These are phyloP conservation scores for Canavalia gladiata DNA, from an alignment of 306 rosid species.

Conservation along the genomic window DNA sequence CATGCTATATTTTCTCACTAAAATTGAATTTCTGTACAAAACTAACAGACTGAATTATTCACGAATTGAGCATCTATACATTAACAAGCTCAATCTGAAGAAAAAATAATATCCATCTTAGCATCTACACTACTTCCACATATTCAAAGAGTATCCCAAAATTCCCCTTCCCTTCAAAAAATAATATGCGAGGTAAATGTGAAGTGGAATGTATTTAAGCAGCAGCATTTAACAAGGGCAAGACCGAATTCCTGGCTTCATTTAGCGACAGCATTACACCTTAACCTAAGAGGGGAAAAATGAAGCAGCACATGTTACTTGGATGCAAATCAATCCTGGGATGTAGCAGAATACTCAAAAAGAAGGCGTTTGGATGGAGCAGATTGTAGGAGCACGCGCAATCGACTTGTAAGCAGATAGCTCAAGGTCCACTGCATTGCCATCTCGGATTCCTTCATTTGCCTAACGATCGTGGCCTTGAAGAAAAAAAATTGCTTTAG, in stretches of 20 bases:
- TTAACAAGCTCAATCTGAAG: slow-evolving; percentile 67
- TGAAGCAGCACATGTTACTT: background rate
- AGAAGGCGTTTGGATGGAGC: slow-evolving; percentile 87
- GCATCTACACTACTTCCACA: slow-evolving; percentile 45
- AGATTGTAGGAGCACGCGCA: slow-evolving; percentile 89
- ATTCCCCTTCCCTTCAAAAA: background rate
- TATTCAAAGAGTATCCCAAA: slow-evolving; percentile 24
- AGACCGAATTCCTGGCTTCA: background rate
- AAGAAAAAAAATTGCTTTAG: slow-evolving; percentile 36
- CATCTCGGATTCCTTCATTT: slow-evolving; percentile 97
- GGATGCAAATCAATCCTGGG: slow-evolving; percentile 62
- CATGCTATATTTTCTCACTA: slow-evolving; percentile 51
- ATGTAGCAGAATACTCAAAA: slow-evolving; percentile 88
- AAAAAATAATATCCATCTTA: slow-evolving; percentile 42
- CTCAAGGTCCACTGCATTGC: slow-evolving; percentile 93
- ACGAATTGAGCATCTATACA: slow-evolving; percentile 44
- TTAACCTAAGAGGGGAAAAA: background rate
- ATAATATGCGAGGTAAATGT: background rate
- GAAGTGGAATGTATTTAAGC: slow-evolving; percentile 11
- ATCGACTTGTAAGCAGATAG: slow-evolving; percentile 88
- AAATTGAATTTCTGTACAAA: slow-evolving; percentile 53
- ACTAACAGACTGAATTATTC: slow-evolving; percentile 12
- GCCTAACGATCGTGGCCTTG: slow-evolving; percentile 86
- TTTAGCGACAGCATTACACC: background rate
- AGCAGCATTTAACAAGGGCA: background rate